Evolutionary conservation across 2,329 filamentous ascomycete species (phyloP).

Genomic region (Colletotrichum sp.): DNA sequence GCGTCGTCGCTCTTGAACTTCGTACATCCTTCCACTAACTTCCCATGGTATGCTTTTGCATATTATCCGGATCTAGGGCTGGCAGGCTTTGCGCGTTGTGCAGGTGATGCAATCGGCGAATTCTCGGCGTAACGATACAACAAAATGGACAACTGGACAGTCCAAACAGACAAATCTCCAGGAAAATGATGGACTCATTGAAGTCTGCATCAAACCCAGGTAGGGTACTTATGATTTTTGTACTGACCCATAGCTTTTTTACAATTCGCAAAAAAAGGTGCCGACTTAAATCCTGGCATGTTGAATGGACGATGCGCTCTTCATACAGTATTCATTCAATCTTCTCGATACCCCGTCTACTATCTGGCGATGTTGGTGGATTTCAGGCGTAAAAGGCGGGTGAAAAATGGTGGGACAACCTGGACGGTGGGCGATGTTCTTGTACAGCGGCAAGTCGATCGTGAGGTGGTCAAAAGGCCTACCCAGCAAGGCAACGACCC

Average conservation of each 20-base stretch:
- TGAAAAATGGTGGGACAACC: neutral
- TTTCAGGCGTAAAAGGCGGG: slow-evolving; percentile 11
- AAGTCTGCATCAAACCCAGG: neutral
- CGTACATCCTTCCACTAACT: slow-evolving; percentile 7
- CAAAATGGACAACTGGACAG: neutral
- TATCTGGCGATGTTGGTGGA: slow-evolving; percentile 17
- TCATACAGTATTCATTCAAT: neutral
- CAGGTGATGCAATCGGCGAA: neutral
- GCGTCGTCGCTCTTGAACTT: slow-evolving; percentile 27
- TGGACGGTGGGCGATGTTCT: neutral
- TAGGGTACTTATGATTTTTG: slow-evolving; percentile 9
- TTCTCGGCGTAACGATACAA: neutral
- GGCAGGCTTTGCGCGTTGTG: neutral
- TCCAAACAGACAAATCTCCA: neutral
- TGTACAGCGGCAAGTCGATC: slow-evolving; percentile 2
- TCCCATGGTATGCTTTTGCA: neutral
- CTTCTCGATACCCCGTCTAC: slow-evolving; percentile 18
- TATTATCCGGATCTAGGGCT: neutral
- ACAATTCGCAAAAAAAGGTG: neutral
- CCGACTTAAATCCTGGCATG: neutral
- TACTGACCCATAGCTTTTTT: slow-evolving; percentile 15
- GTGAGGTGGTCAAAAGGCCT: neutral
- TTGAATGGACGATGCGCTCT: neutral
- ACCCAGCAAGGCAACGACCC: neutral
- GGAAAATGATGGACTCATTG: neutral